A percentile compares a stretch with the other conserved stretches of the same genome.
phyloP scores from a whole-genome alignment of 176 grass and related monocot species.

The Carex parvula region DNA sequence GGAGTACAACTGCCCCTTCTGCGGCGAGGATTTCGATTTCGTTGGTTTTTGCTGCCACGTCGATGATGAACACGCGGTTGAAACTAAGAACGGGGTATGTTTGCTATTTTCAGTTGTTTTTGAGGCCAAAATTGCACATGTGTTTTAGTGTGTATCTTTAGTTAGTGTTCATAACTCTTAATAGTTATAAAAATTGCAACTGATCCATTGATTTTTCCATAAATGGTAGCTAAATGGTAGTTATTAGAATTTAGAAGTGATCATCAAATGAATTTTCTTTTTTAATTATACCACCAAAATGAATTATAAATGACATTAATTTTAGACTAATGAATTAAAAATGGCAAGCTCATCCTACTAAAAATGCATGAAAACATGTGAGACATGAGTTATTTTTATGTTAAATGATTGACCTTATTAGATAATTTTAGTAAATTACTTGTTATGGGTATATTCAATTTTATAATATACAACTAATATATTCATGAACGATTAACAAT shows the following conservation, averaged over 20 bases:
- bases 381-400: no score
- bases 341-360: no score
- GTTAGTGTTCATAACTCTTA: background rate
- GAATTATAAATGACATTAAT: no score
- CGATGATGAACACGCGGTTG: constrained; percentile 75
- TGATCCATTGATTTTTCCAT: no score
- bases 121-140: background rate
- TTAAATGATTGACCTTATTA: no score
- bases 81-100: constrained; percentile 66
- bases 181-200: background rate
- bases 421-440: background rate
- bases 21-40: constrained; percentile 81
- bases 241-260: no score
- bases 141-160: background rate
- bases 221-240: no score
- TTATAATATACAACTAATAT: background rate
- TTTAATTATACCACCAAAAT: no score
- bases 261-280: no score
- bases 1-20: constrained; percentile 70
- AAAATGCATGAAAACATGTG: no score
- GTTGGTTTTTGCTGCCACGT: constrained; percentile 75
- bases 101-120: background rate
- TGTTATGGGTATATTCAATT: background rate
- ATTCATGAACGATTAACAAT: background rate
- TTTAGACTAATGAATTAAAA: no score